Base-by-base conservation (phyloP, 2,329 filamentous ascomycete genomes). In the Diaporthe ilicicola region DNA sequence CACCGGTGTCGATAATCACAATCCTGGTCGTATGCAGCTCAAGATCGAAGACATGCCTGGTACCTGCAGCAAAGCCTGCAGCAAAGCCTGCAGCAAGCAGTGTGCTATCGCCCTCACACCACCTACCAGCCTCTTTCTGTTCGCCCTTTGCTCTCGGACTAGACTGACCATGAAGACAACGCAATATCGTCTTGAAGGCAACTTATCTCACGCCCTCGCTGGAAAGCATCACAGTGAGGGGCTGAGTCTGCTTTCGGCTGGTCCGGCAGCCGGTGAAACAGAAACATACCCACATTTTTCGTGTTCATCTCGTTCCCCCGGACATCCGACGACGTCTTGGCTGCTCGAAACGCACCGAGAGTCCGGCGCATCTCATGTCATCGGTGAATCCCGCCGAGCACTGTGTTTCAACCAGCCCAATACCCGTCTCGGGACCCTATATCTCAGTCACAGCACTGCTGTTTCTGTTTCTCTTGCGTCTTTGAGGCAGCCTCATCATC, bases 201-300 rank as follows among this genome's bases (percentile, higher is more conserved):
- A 29, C 15, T 15, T 7, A 6, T 4, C 5, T 24, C 17, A 54
- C 37, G 27, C 19, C 2, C n/a, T 61, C 24, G 4, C 4, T 15
- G 19, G 7, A 17, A 17, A 2, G 2, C 15, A 44, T 59, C 22
- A 7, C 3, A 29, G 1, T 3, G 42, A 62, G 42, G 59, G 42
- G 42, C 42, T 34, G 27, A 24, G 42, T 62, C 42, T 48, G 42
- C 24, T 13, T 24, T 48, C 59, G 59, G 59, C 34, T 48, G 24
- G 59, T 48, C 27, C 59, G 59, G 59, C n/a, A 24, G 59, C 34
- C 55, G 37, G 42, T 62, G 59, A 62, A 62, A 62, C 59, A 62
- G 19, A 62, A 62, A 62, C 59, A 37, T 34, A 17, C 59, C 59
- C 59, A 62, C 59, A 62, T 34, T 62, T 62, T 39, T 34, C 44